Evolutionary conservation across 805 yeast species (phyloP).

Genomic region (Grigorovia yakushimaensis): DNA sequence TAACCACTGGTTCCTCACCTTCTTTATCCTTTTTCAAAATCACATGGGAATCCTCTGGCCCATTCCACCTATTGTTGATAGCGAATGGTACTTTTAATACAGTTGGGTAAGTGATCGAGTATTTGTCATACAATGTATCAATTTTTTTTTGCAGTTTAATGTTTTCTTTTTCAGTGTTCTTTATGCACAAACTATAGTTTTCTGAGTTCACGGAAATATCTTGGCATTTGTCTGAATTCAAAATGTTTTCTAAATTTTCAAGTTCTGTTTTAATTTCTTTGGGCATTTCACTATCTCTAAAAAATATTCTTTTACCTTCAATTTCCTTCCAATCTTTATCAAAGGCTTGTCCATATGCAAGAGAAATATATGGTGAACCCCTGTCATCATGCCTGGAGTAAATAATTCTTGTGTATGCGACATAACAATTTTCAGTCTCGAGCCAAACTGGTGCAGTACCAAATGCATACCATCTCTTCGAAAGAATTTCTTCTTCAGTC

Average conservation of each 20-base stretch:
- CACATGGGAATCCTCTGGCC: slow-evolving; percentile 12
- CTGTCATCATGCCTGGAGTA: slow-evolving; percentile 17
- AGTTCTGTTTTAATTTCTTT: slow-evolving; percentile 23
- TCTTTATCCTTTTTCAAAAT: slow-evolving; percentile 6
- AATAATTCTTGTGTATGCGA: slow-evolving; percentile 35
- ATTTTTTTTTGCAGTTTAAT: slow-evolving; percentile 8
- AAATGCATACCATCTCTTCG: slow-evolving; percentile 26
- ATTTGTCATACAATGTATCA: slow-evolving; percentile 6
- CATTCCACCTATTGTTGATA: slow-evolving; percentile 6
- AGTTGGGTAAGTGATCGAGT: slow-evolving; percentile 10
- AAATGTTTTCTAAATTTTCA: slow-evolving; percentile 15
- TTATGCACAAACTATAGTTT: slow-evolving; percentile 13
- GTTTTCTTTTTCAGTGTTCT: slow-evolving; percentile 10
- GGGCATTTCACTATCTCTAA: slow-evolving; percentile 1
- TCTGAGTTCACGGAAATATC: slow-evolving; percentile 3
- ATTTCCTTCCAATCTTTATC: slow-evolving; percentile 8
- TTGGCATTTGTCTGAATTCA: slow-evolving; percentile 21
- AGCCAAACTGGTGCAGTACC: slow-evolving; percentile 26
- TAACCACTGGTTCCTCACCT: slow-evolving; percentile 10
- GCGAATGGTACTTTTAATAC: slow-evolving; percentile 6
- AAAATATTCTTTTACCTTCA: slow-evolving; percentile 2
- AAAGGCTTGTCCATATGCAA: slow-evolving; percentile 27
- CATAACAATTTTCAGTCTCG: slow-evolving; percentile 38
- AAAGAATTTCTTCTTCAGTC: slow-evolving; percentile 8
- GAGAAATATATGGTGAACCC: slow-evolving; percentile 31